Evolutionary conservation across 2,329 filamentous ascomycete genomes (phyloP).

Genomic region (Pseudocercospora vitis): DNA sequence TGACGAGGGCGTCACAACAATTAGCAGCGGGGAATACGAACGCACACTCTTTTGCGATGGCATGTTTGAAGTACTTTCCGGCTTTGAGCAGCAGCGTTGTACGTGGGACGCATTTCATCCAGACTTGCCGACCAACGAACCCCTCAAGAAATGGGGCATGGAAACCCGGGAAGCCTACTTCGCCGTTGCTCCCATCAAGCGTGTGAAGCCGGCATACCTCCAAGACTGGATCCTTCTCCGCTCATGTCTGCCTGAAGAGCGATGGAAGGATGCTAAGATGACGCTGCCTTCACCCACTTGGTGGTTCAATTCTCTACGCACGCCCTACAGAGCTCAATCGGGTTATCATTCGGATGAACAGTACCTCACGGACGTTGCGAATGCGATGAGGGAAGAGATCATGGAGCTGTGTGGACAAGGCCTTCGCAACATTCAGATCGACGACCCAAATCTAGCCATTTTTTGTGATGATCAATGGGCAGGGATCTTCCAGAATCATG

Average conservation of each 20-base stretch:
- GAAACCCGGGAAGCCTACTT: background rate
- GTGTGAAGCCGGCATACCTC: constrained; percentile 1
- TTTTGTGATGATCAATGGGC: constrained; percentile 70
- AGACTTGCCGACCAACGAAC: constrained; percentile 5
- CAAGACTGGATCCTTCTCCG: constrained; percentile 4
- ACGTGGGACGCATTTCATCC: background rate
- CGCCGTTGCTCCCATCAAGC: constrained; percentile 4
- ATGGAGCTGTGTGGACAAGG: constrained; percentile 47
- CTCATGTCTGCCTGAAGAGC: background rate
- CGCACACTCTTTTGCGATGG: constrained; percentile 11
- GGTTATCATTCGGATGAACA: constrained; percentile 48
- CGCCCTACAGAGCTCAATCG: constrained; percentile 43
- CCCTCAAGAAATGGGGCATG: background rate
- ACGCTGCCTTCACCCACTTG: constrained; percentile 58
- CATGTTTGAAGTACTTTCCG: constrained; percentile 7
- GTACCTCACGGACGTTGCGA: constrained; percentile 49
- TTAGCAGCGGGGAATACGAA: constrained; percentile 32
- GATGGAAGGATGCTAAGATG: constrained; percentile 7
- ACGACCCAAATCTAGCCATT: constrained; percentile 51
- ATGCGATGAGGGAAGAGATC: constrained; percentile 48
- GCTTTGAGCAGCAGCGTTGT: constrained; percentile 15
- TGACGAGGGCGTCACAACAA: constrained; percentile 31
- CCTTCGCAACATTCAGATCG: constrained; percentile 49
- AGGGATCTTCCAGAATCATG: constrained; percentile 66
- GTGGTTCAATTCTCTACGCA: constrained; percentile 57